phyloP scores from a whole-genome alignment of 2,329 filamentous ascomycete species.

The Ceratocystis cubensis region DNA sequence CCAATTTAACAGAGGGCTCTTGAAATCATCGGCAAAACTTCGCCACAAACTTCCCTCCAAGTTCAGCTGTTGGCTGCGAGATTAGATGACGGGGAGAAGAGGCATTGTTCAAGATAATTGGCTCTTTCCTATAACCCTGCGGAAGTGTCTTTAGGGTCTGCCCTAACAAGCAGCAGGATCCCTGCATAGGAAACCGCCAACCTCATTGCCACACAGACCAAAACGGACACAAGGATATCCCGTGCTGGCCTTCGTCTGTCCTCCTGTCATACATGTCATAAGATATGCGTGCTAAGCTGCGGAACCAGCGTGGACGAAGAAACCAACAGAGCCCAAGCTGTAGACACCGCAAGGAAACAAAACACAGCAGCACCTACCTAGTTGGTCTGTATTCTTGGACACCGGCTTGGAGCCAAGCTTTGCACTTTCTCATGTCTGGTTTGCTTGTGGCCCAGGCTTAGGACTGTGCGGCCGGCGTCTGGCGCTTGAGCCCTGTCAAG shows the following conservation, averaged over 20 bases:
- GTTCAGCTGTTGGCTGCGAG: no score
- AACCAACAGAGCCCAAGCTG: background rate
- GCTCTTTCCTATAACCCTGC: no score
- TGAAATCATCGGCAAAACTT: background rate
- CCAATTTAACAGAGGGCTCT: background rate
- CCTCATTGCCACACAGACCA: conserved; percentile 3
- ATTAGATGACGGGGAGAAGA: no score
- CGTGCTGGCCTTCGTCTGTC: background rate
- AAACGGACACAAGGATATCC: background rate
- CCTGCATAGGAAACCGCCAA: background rate
- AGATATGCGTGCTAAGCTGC: background rate
- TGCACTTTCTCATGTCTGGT: background rate
- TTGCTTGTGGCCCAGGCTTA: background rate
- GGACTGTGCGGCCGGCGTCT: background rate
- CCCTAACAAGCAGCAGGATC: background rate
- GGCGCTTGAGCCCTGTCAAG: background rate
- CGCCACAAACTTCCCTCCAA: background rate
- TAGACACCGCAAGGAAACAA: background rate
- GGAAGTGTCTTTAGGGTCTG: no score
- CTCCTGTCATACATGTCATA: background rate
- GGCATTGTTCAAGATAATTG: no score
- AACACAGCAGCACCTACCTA: background rate
- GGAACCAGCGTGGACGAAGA: background rate
- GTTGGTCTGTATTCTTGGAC: no score
- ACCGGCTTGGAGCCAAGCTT: background rate